Evolutionary conservation across 2,329 filamentous ascomycete species (phyloP), one percentile per base, ranked within the genome.

Genomic region (Aspergillus sp.): DNA sequence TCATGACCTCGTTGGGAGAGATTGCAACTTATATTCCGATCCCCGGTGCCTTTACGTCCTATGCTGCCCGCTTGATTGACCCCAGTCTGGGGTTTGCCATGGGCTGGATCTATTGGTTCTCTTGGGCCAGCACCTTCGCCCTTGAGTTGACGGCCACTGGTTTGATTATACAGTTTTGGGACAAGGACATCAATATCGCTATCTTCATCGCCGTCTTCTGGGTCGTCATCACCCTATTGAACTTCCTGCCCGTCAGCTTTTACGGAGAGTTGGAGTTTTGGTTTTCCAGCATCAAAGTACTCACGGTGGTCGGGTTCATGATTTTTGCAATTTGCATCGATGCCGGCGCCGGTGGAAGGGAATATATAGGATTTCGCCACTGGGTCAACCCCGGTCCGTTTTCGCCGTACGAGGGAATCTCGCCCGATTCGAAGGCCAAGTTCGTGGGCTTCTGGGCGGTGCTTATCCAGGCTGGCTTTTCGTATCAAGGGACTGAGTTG

Each of bases 41-140:
- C 39, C 81, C 88, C 20, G 91, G 90, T 59, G 88, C 89, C 46
- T 93, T 93, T 71, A 90, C 89, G 31, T 83, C 87, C 47, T 94
- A 92, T 68, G 89, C 90, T 22, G 83, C 86, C 45, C 88, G 90
- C 18, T 91, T 94, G 67, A 83, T 92, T 59, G 87, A 90, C 69
- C 87, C 85, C 11, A 87, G 87, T 57, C 79, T 92, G 52, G 89
- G 89, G 7, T 92, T 92, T 68, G 83, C 89, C 20, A 89, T 92
- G 83, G 90, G 90, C 20, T 93, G 90, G 90, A 87, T 91, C 60
- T 93, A 93, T 76, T 93, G 88, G 87, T 92, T 92, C 70, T 87
- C 84, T 51, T 93, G 88, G 88, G 82, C 86, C 24, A 85, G 88
- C 58, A 91, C 89, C 0, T 90, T 85, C 65, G 88, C 89, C 0